These are phyloP conservation scores for Pelargonium nanum DNA, from an alignment of 345 rosid genomes.

Conservation along the genomic window DNA sequence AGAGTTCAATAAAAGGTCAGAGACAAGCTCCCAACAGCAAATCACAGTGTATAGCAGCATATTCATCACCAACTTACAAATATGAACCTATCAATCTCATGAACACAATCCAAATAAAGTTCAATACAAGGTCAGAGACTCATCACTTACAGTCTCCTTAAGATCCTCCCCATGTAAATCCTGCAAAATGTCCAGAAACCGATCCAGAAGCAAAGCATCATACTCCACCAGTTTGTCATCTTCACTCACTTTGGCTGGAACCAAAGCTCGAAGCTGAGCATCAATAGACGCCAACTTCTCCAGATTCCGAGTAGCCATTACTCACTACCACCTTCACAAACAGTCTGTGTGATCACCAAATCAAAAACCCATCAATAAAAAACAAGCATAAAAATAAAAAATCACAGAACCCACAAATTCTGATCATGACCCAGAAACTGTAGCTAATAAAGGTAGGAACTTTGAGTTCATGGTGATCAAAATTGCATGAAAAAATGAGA, in stretches of 20 bases:
- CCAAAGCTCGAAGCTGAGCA: slow-evolving; percentile 79
- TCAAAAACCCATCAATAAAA: background rate
- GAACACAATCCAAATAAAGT: background rate
- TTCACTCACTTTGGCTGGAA: slow-evolving; percentile 77
- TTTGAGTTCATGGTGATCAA: background rate
- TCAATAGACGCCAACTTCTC: slow-evolving; percentile 95
- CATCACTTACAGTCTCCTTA: slow-evolving; percentile 58
- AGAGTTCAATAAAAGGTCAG: too few species aligned
- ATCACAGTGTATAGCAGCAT: too few species aligned
- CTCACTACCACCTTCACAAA: slow-evolving; percentile 2
- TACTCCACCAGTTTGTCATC: slow-evolving; percentile 94
- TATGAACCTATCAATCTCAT: too few species aligned
- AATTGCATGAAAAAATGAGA: too few species aligned
- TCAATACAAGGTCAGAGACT: background rate
- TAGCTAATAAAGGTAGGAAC: background rate
- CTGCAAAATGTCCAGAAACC: slow-evolving; percentile 90
- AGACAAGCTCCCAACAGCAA: too few species aligned
- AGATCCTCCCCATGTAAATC: slow-evolving; percentile 95
- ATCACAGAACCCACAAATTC: background rate
- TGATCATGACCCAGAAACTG: slow-evolving; percentile 1
- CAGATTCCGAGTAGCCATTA: slow-evolving; percentile 48
- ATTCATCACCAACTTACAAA: too few species aligned
- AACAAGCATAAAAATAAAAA: background rate
- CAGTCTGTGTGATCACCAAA: background rate
- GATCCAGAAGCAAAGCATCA: slow-evolving; percentile 89